These are phyloP conservation scores for Suillus paluster DNA, from an alignment of 768 basidiomycete genomes.

Conservation along the genomic window DNA sequence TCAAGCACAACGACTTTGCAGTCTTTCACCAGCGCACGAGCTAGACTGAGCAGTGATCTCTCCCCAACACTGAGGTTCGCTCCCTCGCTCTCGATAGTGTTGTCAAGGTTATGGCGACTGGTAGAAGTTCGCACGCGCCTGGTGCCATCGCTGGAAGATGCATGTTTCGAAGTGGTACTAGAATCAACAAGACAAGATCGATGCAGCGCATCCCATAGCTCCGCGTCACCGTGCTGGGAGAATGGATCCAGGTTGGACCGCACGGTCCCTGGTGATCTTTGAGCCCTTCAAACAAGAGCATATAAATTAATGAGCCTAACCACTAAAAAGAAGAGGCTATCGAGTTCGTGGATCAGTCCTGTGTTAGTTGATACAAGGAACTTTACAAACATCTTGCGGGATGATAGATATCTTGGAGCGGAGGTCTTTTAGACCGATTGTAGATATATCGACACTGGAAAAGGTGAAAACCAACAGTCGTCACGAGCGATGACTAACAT, in stretches of 20 bases:
- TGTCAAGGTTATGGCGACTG: conserved; percentile 53
- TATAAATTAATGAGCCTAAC: conserved; percentile 41
- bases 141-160: conserved; percentile 22
- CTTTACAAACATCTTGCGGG: conserved; percentile 61
- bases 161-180: conserved; percentile 22
- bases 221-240: conserved; percentile 63
- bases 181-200: conserved; percentile 53
- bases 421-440: conserved; percentile 67
- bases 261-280: conserved; percentile 53
- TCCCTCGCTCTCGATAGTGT: conserved; percentile 56
- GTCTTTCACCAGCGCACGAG: no score
- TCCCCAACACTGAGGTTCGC: conserved; percentile 41
- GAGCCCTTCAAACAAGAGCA: conserved; percentile 19
- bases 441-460: conserved; percentile 63
- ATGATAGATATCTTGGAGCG: conserved; percentile 65
- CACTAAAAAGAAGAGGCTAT: conserved; percentile 61
- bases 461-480: conserved; percentile 1
- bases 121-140: conserved; percentile 18
- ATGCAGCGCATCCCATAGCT: conserved; percentile 74
- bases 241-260: conserved; percentile 64
- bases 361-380: conserved; percentile 6
- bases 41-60: no score
- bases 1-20: no score
- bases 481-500: conserved; percentile 13
- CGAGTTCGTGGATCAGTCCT: conserved; percentile 13